Evolutionary conservation across 441 rosid species (phyloP).

Genomic region (Syzygium syzygioides): DNA sequence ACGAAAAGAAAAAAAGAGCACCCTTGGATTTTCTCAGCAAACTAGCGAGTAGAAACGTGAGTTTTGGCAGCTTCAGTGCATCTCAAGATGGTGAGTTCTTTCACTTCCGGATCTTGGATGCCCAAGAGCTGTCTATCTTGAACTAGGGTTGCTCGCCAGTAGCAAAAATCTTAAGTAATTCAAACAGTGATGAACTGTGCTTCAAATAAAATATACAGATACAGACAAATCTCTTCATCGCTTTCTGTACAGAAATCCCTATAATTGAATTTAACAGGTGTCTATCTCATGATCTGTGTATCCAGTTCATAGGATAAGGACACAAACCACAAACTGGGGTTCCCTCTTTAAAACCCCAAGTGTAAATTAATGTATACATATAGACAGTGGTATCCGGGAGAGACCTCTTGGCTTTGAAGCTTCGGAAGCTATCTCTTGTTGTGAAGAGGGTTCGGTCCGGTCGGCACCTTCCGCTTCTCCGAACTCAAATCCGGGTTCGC

Average conservation of each 20-base stretch:
- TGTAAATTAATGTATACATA: background rate
- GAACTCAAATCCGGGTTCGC: constrained; percentile 17
- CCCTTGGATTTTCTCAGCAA: background rate
- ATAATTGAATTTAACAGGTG: background rate
- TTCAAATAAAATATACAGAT: background rate
- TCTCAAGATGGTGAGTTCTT: background rate
- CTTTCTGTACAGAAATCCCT: background rate
- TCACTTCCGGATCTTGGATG: background rate
- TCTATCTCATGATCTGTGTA: background rate
- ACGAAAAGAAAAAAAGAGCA: background rate
- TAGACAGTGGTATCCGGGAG: background rate
- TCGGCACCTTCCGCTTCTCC: constrained; percentile 51
- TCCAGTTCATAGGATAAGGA: background rate
- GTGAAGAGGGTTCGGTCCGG: constrained; percentile 65
- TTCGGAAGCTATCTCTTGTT: constrained; percentile 34
- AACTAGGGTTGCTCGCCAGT: background rate
- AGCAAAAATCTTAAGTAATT: background rate
- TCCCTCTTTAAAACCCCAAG: background rate
- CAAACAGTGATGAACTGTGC: background rate
- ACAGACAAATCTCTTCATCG: background rate
- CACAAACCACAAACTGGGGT: background rate
- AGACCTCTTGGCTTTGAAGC: background rate
- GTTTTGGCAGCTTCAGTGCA: background rate
- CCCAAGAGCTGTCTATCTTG: no score
- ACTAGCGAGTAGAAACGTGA: background rate